Evolutionary conservation across 2,329 filamentous ascomycete species (phyloP).

Genomic region (Fusarium praegraminearum): DNA sequence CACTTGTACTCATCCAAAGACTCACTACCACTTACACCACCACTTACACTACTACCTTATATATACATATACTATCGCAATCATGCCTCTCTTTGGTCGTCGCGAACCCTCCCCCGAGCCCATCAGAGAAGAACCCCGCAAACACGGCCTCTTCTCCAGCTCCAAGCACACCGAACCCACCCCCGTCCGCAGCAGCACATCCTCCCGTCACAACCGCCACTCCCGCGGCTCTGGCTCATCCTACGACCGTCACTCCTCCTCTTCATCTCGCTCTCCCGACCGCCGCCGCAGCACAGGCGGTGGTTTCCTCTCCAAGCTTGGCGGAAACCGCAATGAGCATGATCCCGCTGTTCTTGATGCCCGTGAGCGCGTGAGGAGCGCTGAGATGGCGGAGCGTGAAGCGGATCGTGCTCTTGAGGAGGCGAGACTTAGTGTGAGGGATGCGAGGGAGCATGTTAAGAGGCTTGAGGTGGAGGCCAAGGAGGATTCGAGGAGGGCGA

Average conservation of each 20-base stretch:
- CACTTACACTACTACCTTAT: neutral
- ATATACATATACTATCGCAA: conserved; percentile 9
- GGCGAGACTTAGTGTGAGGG: conserved; percentile 68
- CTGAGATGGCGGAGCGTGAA: conserved; percentile 73
- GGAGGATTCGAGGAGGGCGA: conserved; percentile 73
- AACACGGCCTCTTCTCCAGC: conserved; percentile 54
- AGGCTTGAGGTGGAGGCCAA: conserved; percentile 73
- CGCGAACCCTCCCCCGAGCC: conserved; percentile 51
- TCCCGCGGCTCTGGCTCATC: neutral
- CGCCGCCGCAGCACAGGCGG: conserved; percentile 21
- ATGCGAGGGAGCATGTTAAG: conserved; percentile 73
- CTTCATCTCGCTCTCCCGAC: conserved; percentile 28
- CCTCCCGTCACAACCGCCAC: conserved; percentile 34
- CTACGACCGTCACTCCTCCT: conserved; percentile 25
- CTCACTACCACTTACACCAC: neutral
- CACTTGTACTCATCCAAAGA: neutral
- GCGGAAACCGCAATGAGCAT: conserved; percentile 59
- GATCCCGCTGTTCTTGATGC: conserved; percentile 73
- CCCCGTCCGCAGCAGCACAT: conserved; percentile 45
- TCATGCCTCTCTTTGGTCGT: conserved; percentile 52
- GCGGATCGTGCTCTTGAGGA: conserved; percentile 72
- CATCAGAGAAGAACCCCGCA: conserved; percentile 45
- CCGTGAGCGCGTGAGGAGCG: conserved; percentile 69
- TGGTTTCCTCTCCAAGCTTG: conserved; percentile 60
- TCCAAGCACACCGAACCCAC: conserved; percentile 46